phyloP scores from a whole-genome alignment of 2,329 filamentous ascomycete species.

The Aspergillus carbonarius region DNA sequence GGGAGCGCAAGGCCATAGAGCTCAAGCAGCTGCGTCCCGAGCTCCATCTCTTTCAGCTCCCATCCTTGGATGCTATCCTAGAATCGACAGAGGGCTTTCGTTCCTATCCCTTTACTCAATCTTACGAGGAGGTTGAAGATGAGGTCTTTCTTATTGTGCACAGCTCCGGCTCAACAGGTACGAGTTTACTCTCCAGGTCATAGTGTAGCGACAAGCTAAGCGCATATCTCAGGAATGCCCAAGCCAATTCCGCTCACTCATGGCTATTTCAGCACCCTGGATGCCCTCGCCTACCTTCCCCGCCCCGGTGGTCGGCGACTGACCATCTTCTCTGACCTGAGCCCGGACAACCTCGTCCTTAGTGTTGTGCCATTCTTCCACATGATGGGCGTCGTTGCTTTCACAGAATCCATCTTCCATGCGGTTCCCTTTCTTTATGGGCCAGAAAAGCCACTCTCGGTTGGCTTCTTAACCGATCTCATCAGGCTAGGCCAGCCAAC shows the following conservation, averaged over 20 bases:
- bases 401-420: background rate
- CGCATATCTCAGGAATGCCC: background rate
- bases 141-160: slow-evolving; percentile 29
- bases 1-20: background rate
- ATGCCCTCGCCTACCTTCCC: background rate
- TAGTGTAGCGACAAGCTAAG: background rate
- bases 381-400: background rate
- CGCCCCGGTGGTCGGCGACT: background rate
- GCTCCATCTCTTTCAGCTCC: background rate
- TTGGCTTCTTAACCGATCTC: background rate
- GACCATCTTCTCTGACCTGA: background rate
- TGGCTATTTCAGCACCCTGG: background rate
- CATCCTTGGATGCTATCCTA: background rate
- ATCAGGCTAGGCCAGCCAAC: background rate
- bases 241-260: background rate
- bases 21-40: background rate
- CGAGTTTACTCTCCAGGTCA: background rate
- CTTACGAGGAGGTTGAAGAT: slow-evolving; percentile 23
- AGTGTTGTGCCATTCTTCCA: background rate
- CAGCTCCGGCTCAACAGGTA: slow-evolving; percentile 38
- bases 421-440: background rate
- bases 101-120: slow-evolving; percentile 14
- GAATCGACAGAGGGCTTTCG: background rate
- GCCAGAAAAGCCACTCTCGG: background rate
- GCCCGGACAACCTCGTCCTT: background rate